Evolutionary conservation across 495 filamentous ascomycete genomes (phyloP), one percentile per base, ranked within the genome.

Genomic region (Penicillium crystallinum): DNA sequence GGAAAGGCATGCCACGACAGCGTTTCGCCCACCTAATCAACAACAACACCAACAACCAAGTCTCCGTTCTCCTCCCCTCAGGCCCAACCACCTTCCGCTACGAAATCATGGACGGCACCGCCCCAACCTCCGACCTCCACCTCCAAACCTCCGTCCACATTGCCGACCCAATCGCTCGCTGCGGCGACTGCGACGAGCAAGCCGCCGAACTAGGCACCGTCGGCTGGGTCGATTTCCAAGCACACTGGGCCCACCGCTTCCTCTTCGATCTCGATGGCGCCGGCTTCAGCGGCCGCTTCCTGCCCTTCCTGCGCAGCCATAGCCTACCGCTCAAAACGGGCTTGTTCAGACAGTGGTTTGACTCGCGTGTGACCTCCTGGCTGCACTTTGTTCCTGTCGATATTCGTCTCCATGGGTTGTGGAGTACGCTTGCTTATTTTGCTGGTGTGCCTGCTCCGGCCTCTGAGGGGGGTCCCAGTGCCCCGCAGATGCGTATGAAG

Each of bases 351-450:
- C 80, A 88, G 55, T 93, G 89, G 89, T 90, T 81, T 62, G 84
- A 85, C 46, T 78, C 81, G 19, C 78, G 89, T 0, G 60, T 93
- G 14, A 73, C 75, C 46, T 78, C 88, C 6, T 93, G 88, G 88
- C 68, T 80, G 18, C 88, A 93, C 65, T 93, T 89, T 46, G 83
- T 91, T 0, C 89, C 89, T 0, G 50, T 90, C 3, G 89, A 91
- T 59, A 52, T 86, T 5, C 77, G 89, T 5, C 78, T 81, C 15
- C 84, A 87, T 49, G 83, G 74, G 0, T 64, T 89, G 37, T 83
- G 82, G 62, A 78, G 79, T 53, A 84, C 83, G 1, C 58, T 88
- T 45, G 78, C 83, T 0, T 88, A 86, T 63, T 89, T 89, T 53
- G 61, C 65, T 0, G 77, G 77, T 14, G 67, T 73, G 2, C 39